A percentile compares a stretch with the other conserved stretches of the same genome.
Conservation (phyloP, 176 grass and related monocot species). For the Ensete glaucum region DNA sequence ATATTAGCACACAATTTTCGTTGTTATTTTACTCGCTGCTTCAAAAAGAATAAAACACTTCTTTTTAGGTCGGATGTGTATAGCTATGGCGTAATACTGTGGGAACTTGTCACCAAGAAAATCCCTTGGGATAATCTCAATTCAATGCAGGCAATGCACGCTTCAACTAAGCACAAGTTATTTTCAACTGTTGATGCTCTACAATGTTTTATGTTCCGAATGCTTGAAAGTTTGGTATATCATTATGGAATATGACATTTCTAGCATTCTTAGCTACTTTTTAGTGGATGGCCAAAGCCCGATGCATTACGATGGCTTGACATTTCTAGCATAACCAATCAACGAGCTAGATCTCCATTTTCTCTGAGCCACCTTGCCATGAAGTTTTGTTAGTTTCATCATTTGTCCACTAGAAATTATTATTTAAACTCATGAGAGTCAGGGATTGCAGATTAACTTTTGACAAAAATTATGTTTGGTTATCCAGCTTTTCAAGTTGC, state of each 20-base stretch:
- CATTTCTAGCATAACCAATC: not conserved
- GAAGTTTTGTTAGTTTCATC: not conserved
- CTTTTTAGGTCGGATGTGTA: slow-evolving; percentile 85
- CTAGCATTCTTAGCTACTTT: not conserved
- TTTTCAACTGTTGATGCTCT: not conserved
- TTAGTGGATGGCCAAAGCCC: not conserved
- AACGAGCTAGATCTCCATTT: not conserved
- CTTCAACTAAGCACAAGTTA: slow-evolving; percentile 4
- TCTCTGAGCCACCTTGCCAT: not conserved
- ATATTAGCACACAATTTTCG: not conserved
- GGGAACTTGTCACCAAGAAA: slow-evolving; percentile 95
- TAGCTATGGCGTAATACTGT: slow-evolving; percentile 87
- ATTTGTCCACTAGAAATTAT: not conserved
- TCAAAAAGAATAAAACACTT: not conserved
- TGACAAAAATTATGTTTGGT: not conserved
- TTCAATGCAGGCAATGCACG: slow-evolving; percentile 64
- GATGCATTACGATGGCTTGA: not conserved
- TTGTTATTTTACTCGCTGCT: not conserved
- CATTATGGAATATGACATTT: not conserved
- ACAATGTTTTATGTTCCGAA: not conserved
- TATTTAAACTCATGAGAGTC: not conserved
- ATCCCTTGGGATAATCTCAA: slow-evolving; percentile 99
- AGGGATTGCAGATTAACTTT: not conserved
- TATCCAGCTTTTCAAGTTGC: too few relatives aligned
- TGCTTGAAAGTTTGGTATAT: not conserved